Evolutionary conservation across 2,329 filamentous ascomycete species (phyloP).

Genomic region (Phaeophleospora eucalypticola): DNA sequence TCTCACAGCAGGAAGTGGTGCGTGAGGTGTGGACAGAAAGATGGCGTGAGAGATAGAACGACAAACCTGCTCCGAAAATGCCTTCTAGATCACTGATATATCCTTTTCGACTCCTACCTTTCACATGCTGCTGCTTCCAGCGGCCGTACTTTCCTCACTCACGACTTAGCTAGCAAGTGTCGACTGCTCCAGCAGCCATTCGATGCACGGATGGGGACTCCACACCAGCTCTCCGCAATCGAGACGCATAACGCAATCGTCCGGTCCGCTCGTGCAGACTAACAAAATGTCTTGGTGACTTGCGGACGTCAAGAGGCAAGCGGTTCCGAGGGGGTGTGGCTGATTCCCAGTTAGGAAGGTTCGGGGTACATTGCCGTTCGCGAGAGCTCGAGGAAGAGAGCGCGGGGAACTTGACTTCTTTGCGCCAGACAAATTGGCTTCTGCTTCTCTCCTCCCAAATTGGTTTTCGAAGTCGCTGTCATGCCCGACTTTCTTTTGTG

Average conservation of each 20-base stretch:
- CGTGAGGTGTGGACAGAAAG: conserved; percentile 1
- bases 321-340: neutral
- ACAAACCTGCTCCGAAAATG: neutral
- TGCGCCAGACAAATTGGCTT: too few relatives aligned
- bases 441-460: too few relatives aligned
- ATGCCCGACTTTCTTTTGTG: too few relatives aligned
- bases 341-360: neutral
- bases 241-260: neutral
- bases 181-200: neutral
- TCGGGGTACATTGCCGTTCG: neutral
- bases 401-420: too few relatives aligned
- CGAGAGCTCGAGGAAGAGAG: too few relatives aligned
- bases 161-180: too few relatives aligned
- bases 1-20: neutral
- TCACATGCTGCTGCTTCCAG: conserved; percentile 2
- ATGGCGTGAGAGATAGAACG: conserved; percentile 8
- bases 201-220: conserved; percentile 7
- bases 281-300: too few relatives aligned
- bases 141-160: conserved; percentile 9
- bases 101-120: neutral
- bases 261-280: neutral
- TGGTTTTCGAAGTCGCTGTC: too few relatives aligned
- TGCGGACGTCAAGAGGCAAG: neutral
- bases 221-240: neutral
- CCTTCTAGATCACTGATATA: conserved; percentile 1